A percentile compares a stretch with the other conserved stretches of the same genome.
Conservation (phyloP, 176 grass and related monocot genomes). For the Tillandsia fasciculata region DNA sequence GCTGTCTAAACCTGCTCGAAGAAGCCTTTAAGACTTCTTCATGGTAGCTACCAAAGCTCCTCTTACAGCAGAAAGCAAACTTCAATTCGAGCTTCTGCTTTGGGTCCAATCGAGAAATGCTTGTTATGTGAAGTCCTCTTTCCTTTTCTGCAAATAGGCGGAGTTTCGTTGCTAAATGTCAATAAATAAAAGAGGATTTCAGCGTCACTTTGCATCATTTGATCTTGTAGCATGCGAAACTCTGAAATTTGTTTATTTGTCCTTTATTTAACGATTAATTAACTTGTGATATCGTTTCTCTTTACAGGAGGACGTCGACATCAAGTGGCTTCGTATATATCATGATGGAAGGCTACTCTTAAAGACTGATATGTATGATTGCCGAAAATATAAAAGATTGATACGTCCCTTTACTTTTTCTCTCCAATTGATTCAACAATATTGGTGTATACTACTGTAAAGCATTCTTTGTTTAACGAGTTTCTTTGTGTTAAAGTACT, state of each 20-base stretch:
- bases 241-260: neutral
- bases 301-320: constrained; percentile 45
- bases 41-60: too few relatives aligned
- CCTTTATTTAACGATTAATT: constrained; percentile 4
- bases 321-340: constrained; percentile 68
- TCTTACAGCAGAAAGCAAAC: too few relatives aligned
- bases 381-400: constrained; percentile 3
- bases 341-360: constrained; percentile 73
- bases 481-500: too few relatives aligned
- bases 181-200: neutral
- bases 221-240: neutral
- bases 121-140: too few relatives aligned
- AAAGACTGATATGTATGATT: too few relatives aligned
- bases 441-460: too few relatives aligned
- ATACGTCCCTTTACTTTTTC: neutral
- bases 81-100: too few relatives aligned
- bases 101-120: too few relatives aligned
- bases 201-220: neutral
- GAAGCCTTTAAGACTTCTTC: too few relatives aligned
- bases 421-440: neutral
- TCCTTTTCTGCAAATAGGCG: neutral
- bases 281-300: neutral
- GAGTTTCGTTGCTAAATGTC: neutral
- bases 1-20: too few relatives aligned
- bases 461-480: too few relatives aligned